Base-by-base conservation (phyloP, 441 rosid species). In the Bruguiera hainesii region DNA sequence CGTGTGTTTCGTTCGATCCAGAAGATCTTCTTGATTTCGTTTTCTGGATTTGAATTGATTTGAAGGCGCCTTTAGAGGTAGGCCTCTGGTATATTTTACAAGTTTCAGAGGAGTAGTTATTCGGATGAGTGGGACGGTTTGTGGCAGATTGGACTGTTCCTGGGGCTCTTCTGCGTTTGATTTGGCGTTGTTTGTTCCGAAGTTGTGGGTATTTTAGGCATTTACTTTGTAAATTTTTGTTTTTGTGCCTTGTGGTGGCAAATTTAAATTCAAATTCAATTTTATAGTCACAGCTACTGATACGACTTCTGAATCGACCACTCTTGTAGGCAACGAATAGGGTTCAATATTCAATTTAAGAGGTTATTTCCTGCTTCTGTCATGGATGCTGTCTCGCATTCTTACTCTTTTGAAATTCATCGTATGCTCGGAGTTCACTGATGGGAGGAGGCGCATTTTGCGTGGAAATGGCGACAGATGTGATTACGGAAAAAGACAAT, bases 361-460 rank as follows among this genome's bases (percentile, higher is more conserved):
- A 56, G 50, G 52, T 64, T 69, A 1, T 31, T 63, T 64, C 65
- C 57, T 61, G 49, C 59, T 7, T 55, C 56, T 52, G 25, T 52
- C 56, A 68, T 85, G 87, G 73, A 85, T 81, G 87, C 69, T 23
- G 67, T 68, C 21, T 46, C 13, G 71, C 37, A 33, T 53, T 10
- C n/a, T 56, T 30, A 25, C 35, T 50, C 31, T 66, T n/a, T 33
- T 26, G 23, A n/a, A 33, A 57, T 64, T 66, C 16, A 42, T 42
- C 60, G 63, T 69, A 30, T 60, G 49, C 67, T 48, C 25, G 18
- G 48, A 56, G 67, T 64, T 73, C n/a, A 60, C 37, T 66, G 67
- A 84, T 86, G 91, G 93, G 73, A 78, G 95, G 82, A 73, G 84
- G 55, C 56, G 79, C 76, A 39, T 76, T 76, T 80, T 82, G 84